Evolutionary conservation across 495 filamentous ascomycete genomes (phyloP).

Genomic region (Penicillium canescens): DNA sequence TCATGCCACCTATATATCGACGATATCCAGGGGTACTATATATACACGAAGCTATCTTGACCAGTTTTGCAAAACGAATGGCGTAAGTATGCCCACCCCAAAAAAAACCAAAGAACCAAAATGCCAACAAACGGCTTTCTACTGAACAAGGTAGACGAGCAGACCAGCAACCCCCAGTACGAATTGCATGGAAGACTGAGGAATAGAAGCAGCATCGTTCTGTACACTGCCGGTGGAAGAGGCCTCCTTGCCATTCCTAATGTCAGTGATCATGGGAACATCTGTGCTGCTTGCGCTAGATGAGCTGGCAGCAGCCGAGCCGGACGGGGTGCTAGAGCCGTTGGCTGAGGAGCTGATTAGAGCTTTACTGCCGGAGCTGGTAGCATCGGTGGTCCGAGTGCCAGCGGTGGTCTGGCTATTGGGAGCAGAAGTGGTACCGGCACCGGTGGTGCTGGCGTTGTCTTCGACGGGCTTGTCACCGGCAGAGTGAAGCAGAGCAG

Average conservation of each 20-base stretch:
- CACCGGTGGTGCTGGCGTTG: constrained; percentile 14
- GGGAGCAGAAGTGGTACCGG: constrained; percentile 3
- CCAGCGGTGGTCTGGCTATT: constrained; percentile 1
- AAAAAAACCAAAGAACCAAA: background rate
- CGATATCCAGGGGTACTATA: constrained; percentile 9
- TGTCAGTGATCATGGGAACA: background rate
- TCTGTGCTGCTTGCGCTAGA: constrained; percentile 8
- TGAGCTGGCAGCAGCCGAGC: constrained; percentile 12
- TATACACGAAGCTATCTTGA: constrained; percentile 4
- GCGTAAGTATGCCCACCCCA: background rate
- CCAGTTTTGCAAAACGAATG: constrained; percentile 1
- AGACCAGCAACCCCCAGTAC: constrained; percentile 14
- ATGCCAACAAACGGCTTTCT: background rate
- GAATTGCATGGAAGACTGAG: constrained; percentile 14
- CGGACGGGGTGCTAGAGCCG: constrained; percentile 12
- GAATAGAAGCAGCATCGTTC: constrained; percentile 16
- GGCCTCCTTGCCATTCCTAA: constrained; percentile 12
- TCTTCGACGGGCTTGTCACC: constrained; percentile 19
- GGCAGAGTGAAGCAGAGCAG: constrained; percentile 35
- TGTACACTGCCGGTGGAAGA: constrained; percentile 14
- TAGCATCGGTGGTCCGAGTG: background rate
- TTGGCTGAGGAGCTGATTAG: constrained; percentile 19
- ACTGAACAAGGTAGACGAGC: constrained; percentile 19
- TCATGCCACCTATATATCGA: constrained; percentile 3
- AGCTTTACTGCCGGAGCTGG: constrained; percentile 14